Percentiles rank a stretch among this genome's conserved stretches.
These are phyloP conservation scores for Boletus reticulatus DNA, from an alignment of 768 basidiomycete species.

Conservation along the genomic window DNA sequence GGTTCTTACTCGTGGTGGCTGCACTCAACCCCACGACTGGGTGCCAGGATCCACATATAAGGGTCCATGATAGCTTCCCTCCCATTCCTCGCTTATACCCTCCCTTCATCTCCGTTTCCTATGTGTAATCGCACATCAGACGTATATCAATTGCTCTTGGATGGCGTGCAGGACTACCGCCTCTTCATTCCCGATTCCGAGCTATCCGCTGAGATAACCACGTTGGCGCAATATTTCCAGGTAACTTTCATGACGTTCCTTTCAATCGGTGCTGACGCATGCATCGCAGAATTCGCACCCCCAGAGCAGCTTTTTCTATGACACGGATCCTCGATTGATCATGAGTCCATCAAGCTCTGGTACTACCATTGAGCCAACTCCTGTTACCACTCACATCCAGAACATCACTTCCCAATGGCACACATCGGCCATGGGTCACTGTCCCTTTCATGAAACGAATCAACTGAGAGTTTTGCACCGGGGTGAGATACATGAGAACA, in stretches of 20 bases:
- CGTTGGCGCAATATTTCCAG: neutral
- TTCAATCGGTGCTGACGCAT: neutral
- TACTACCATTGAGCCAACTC: neutral
- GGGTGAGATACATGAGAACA: neutral
- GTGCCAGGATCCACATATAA: constrained; percentile 1
- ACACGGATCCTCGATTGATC: neutral
- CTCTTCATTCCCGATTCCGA: neutral
- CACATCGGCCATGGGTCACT: neutral
- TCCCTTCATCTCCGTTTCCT: neutral
- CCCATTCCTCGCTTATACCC: no score
- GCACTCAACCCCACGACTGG: no score
- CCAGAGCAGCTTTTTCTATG: neutral
- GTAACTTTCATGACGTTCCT: neutral
- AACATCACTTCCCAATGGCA: neutral
- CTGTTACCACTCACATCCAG: neutral
- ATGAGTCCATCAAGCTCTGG: neutral
- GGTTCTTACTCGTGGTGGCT: no score
- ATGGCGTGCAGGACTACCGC: neutral
- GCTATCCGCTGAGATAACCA: neutral
- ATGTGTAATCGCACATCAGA: neutral
- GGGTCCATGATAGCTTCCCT: neutral
- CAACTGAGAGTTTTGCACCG: neutral
- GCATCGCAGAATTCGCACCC: neutral
- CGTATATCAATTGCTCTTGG: neutral
- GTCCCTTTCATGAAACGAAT: neutral